Conservation (phyloP, 768 basidiomycete species). For the Daedaleopsis nitida region DNA sequence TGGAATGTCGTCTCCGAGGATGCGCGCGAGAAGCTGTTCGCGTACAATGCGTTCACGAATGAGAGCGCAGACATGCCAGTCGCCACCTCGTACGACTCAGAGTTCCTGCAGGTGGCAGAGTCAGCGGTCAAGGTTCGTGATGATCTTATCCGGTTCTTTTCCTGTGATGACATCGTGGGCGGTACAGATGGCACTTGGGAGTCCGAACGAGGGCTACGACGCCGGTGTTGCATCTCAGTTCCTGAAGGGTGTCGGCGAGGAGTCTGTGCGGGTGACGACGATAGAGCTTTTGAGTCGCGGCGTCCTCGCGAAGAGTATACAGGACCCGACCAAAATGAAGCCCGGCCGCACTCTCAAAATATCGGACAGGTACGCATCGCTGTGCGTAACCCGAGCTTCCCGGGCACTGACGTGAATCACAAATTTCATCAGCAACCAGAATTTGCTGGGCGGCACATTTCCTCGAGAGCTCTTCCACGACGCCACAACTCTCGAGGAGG, state of each 20-base stretch:
- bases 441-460: slow-evolving; percentile 64
- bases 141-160: not conserved
- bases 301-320: slow-evolving; percentile 65
- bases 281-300: slow-evolving; percentile 63
- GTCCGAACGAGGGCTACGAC: slow-evolving; percentile 69
- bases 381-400: not conserved
- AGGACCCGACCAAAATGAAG: slow-evolving; percentile 59
- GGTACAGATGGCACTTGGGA: slow-evolving; percentile 74
- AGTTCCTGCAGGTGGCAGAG: slow-evolving; percentile 59
- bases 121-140: slow-evolving; percentile 65
- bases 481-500: slow-evolving; percentile 63
- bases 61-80: slow-evolving; percentile 42
- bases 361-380: slow-evolving; percentile 60
- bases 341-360: slow-evolving; percentile 80
- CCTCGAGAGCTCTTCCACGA: slow-evolving; percentile 70
- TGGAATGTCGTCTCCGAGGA: slow-evolving; percentile 76
- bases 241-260: slow-evolving; percentile 58
- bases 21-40: slow-evolving; percentile 68
- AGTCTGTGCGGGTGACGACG: slow-evolving; percentile 55
- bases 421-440: slow-evolving; percentile 57
- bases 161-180: not conserved
- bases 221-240: slow-evolving; percentile 57
- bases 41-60: slow-evolving; percentile 56
- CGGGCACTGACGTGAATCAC: not conserved
- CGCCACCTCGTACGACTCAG: slow-evolving; percentile 29